A percentile compares a stretch with the other conserved stretches of the same genome.
phyloP scores from a whole-genome alignment of 2,329 filamentous ascomycete species.

The Lachnellula hyalina region DNA sequence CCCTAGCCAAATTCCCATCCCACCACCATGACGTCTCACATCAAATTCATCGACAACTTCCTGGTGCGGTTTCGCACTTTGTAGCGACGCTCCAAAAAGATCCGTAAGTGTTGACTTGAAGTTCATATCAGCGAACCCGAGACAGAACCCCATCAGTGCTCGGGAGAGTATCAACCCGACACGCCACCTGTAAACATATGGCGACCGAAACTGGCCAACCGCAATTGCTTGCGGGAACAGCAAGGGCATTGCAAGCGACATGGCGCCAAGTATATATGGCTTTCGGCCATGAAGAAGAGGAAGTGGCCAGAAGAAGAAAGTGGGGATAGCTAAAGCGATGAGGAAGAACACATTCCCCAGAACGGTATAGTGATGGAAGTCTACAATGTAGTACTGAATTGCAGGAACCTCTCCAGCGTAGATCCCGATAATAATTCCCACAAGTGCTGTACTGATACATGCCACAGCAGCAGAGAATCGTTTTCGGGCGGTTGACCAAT shows the following conservation, averaged over 20 bases:
- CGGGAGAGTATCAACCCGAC: conserved; percentile 58
- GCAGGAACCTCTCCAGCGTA: conserved; percentile 75
- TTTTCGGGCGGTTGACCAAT: conserved; percentile 65
- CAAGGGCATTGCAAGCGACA: conserved; percentile 65
- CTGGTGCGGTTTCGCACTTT: conserved; percentile 67
- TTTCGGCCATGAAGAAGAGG: conserved; percentile 72
- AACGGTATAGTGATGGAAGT: conserved; percentile 61
- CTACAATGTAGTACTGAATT: conserved; percentile 71
- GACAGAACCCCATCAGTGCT: conserved; percentile 58
- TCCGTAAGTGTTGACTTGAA: conserved; percentile 67
- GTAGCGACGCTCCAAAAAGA: conserved; percentile 70
- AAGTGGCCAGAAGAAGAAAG: conserved; percentile 67
- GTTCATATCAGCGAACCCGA: conserved; percentile 76
- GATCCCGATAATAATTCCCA: conserved; percentile 67
- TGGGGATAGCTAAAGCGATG: conserved; percentile 63
- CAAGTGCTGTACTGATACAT: conserved; percentile 66
- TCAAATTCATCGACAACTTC: conserved; percentile 64
- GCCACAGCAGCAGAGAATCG: conserved; percentile 62
- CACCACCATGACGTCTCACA: conserved; percentile 68
- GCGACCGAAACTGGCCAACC: conserved; percentile 51
- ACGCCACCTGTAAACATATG: conserved; percentile 50
- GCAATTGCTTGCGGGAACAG: conserved; percentile 71
- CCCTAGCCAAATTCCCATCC: conserved; percentile 74
- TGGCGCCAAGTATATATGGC: conserved; percentile 65
- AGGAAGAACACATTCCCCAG: conserved; percentile 72